phyloP scores from a whole-genome alignment of 768 basidiomycete genomes.

The Coprinopsis marcescibilis region DNA sequence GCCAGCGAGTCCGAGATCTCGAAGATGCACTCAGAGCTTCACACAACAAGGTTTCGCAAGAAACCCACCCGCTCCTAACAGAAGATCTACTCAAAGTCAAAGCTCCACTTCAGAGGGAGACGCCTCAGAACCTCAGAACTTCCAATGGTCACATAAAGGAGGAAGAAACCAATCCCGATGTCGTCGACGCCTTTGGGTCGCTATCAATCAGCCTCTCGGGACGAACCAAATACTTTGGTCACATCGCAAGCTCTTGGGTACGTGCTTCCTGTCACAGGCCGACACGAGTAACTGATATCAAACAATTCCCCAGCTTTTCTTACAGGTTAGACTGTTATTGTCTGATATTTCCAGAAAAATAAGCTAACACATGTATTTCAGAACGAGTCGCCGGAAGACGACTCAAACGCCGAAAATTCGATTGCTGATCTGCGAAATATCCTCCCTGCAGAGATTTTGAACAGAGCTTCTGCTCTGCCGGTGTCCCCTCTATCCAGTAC shows the following conservation, averaged over 20 bases:
- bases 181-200: slow-evolving; percentile 77
- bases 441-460: slow-evolving; percentile 58
- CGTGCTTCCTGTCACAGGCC: slow-evolving; percentile 17
- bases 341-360: not conserved
- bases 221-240: slow-evolving; percentile 70
- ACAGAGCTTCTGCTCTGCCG: slow-evolving; percentile 61
- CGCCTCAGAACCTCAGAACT: slow-evolving; percentile 37
- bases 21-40: slow-evolving; percentile 64
- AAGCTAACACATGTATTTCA: slow-evolving; percentile 7
- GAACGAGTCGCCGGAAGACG: slow-evolving; percentile 44
- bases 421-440: slow-evolving; percentile 45
- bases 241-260: slow-evolving; percentile 75
- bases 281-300: slow-evolving; percentile 9
- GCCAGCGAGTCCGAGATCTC: slow-evolving; percentile 67
- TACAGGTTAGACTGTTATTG: slow-evolving; percentile 45
- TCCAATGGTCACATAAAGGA: slow-evolving; percentile 43
- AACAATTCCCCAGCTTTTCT: slow-evolving; percentile 62
- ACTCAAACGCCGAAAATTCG: slow-evolving; percentile 35
- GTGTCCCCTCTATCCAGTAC: slow-evolving; percentile 40
- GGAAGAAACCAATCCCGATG: slow-evolving; percentile 58
- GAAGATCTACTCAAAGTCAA: slow-evolving; percentile 75
- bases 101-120: slow-evolving; percentile 68
- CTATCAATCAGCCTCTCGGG: slow-evolving; percentile 70
- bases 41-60: slow-evolving; percentile 51
- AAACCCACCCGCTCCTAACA: slow-evolving; percentile 59